Conservation (phyloP, 208 protist genomes). For the Polymyxa betae region DNA sequence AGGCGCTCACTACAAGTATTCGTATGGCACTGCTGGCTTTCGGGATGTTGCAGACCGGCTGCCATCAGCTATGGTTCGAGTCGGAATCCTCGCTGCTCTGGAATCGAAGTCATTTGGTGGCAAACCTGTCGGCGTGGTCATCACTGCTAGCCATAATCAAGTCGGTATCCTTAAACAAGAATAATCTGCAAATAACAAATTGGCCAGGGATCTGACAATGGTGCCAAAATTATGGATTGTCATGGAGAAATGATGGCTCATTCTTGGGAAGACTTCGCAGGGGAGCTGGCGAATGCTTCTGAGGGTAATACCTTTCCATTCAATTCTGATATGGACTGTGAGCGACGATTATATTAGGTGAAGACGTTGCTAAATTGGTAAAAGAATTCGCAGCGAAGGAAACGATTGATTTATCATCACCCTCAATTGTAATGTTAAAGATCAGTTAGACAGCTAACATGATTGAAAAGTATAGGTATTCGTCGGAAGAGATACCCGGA, state of each 20-base stretch:
- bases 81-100: conserved; percentile 26
- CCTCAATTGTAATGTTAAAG: not conserved
- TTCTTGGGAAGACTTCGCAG: conserved; percentile 31
- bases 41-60: conserved; percentile 26
- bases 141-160: conserved; percentile 48
- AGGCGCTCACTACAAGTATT: not conserved
- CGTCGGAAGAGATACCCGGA: conserved; percentile 18
- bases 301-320: not conserved
- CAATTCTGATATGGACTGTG: not conserved
- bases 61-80: conserved; percentile 29
- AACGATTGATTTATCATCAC: not conserved
- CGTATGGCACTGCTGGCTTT: conserved; percentile 34
- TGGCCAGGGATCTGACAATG: conserved; percentile 11
- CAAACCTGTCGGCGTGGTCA: not conserved
- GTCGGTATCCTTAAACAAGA: not conserved
- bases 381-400: conserved; percentile 19
- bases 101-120: conserved; percentile 18
- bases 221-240: conserved; percentile 47
- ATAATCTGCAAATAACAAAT: not conserved
- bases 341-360: not conserved
- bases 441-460: not conserved
- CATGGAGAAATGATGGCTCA: conserved; percentile 30
- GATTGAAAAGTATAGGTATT: not conserved
- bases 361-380: conserved; percentile 28
- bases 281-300: not conserved